Percentiles rank a stretch among this genome's conserved stretches.
Conservation (phyloP, 2,329 filamentous ascomycete species). For the Macroventuria anomochaeta region DNA sequence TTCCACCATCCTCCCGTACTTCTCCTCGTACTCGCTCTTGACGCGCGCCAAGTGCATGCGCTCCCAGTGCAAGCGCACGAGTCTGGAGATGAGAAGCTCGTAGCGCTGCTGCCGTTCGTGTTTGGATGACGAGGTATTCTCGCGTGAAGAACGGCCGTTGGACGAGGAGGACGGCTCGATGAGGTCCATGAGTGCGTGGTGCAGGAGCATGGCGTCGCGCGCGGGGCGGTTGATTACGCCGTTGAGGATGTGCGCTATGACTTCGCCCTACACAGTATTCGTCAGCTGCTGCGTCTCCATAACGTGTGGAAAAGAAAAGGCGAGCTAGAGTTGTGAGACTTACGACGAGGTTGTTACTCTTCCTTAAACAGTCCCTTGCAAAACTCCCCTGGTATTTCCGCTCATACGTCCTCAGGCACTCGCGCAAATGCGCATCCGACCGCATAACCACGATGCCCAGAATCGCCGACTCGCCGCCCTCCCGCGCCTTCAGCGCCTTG, state of each 20-base stretch:
- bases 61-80: slow-evolving; percentile 94
- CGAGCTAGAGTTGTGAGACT: slow-evolving; percentile 50
- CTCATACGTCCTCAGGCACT: slow-evolving; percentile 81
- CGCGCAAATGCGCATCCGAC: slow-evolving; percentile 80
- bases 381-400: slow-evolving; percentile 78
- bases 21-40: slow-evolving; percentile 78
- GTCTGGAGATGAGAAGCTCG: slow-evolving; percentile 84
- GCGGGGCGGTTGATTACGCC: slow-evolving; percentile 95
- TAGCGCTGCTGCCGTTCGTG: slow-evolving; percentile 66
- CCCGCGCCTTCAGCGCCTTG: slow-evolving; percentile 70
- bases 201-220: slow-evolving; percentile 86
- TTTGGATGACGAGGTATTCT: slow-evolving; percentile 34
- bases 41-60: slow-evolving; percentile 78
- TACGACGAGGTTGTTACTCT: slow-evolving; percentile 92
- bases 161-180: slow-evolving; percentile 42
- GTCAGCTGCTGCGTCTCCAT: neutral
- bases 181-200: slow-evolving; percentile 78
- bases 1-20: slow-evolving; percentile 77
- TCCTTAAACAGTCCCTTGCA: slow-evolving; percentile 82
- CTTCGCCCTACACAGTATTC: slow-evolving; percentile 72
- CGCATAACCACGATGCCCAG: slow-evolving; percentile 81
- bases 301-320: neutral
- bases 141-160: slow-evolving; percentile 21
- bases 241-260: slow-evolving; percentile 93
- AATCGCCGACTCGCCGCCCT: slow-evolving; percentile 87